Base-by-base conservation (phyloP, 331 rosid species). In the Malus hybrid region DNA sequence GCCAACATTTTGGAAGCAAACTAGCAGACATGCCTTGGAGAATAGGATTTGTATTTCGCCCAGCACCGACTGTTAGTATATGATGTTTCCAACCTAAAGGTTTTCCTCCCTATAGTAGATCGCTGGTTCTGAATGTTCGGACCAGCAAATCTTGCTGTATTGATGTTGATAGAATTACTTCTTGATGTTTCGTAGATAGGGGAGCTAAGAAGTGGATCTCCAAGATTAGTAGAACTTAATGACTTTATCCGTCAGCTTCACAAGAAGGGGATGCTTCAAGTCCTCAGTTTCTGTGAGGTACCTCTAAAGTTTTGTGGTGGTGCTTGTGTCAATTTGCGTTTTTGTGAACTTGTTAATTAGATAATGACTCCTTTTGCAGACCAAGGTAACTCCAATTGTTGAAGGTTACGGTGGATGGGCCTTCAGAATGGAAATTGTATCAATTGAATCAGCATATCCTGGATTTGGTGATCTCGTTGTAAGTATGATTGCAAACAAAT, bases 371-470 rank as follows among this genome's bases (percentile, higher is more conserved):
- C 75, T 81, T 84, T 48, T 82, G 86, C 95, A 94, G 99, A 94
- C 99, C 73, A 92, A 88, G 89, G 97, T 94, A 77, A 94, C 99
- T 73, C 99, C 99, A 13, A 86, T 94, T 52, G 99, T 94, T 66
- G 97, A 94, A 88, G 99, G 96, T 66, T 94, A 92, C 76, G 99
- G 99, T 80, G 97, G 99, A 90, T 94, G 99, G 97, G 99, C 99
- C 78, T 84, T 94, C 33, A 88, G 97, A 63, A 81, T 83, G 87
- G 99, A 94, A 89, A 89, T 94, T 81, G 99, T 94, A 74, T 89
- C 99, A 36, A 92, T 94, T 69, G 99, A 94, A 84, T 94, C 99
- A 16, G 99, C 99, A 70, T 92, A 92, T 87, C 97, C 99, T 39
- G 99, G 99, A 76, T 94, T 86, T 55, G 99, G 99, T 68, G 97